Evolutionary conservation across 371 early-diverging fungal species (phyloP).

Genomic region (Mucor mucedo): DNA sequence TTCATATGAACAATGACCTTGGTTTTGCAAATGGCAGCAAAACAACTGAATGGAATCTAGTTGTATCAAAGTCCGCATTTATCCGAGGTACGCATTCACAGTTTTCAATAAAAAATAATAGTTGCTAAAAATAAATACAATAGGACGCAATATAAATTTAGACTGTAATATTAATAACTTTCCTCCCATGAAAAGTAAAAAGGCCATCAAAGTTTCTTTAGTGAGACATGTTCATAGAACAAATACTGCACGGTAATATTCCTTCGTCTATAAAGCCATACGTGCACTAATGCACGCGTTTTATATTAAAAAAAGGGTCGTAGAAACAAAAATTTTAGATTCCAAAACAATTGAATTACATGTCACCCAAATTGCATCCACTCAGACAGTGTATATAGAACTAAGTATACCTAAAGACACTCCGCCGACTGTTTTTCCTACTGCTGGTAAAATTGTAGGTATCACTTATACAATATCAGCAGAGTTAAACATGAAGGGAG

Average conservation of each 20-base stretch:
- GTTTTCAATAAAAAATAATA: background rate
- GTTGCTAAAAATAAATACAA: background rate
- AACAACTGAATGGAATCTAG: slow-evolving; percentile 16
- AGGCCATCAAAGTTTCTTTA: slow-evolving; percentile 17
- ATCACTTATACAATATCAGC: slow-evolving; percentile 21
- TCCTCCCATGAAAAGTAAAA: slow-evolving; percentile 19
- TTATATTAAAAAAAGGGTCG: slow-evolving; percentile 2
- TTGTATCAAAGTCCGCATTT: slow-evolving; percentile 16
- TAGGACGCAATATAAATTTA: slow-evolving; percentile 17
- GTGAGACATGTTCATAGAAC: slow-evolving; percentile 18
- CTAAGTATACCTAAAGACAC: slow-evolving; percentile 17
- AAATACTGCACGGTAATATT: slow-evolving; percentile 23
- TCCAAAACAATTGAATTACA: slow-evolving; percentile 13
- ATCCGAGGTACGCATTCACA: slow-evolving; percentile 8
- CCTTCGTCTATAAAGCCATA: background rate
- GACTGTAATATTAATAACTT: slow-evolving; percentile 20
- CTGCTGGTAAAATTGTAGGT: slow-evolving; percentile 21
- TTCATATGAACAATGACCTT: slow-evolving; percentile 8
- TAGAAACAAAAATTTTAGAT: slow-evolving; percentile 18
- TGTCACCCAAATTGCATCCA: background rate
- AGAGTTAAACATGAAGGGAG: slow-evolving; percentile 23
- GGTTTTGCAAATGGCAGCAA: slow-evolving; percentile 20
- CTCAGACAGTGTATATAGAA: background rate
- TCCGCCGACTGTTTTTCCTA: slow-evolving; percentile 25
- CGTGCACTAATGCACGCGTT: background rate